These are phyloP conservation scores for Entamoeba moshkovskii DNA, from an alignment of 208 protist species.

Conservation along the genomic window DNA sequence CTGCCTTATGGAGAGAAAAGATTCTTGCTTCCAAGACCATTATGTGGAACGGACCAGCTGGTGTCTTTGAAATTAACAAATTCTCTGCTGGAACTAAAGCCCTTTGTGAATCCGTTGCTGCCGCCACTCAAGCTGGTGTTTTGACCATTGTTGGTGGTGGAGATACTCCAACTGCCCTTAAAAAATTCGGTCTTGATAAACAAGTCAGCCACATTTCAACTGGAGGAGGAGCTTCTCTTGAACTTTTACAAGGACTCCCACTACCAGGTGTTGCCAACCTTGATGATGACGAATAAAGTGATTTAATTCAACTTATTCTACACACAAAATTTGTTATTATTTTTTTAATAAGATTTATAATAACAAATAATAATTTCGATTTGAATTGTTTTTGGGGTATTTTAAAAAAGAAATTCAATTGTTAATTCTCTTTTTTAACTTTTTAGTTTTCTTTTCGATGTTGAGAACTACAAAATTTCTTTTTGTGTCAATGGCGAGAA, in stretches of 20 bases:
- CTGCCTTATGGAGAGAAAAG: conserved; percentile 46
- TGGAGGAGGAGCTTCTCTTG: conserved; percentile 91
- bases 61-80: conserved; percentile 85
- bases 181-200: conserved; percentile 61
- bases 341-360: too few relatives aligned
- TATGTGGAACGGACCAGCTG: conserved; percentile 39
- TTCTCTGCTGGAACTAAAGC: conserved; percentile 70
- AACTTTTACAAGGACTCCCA: conserved; percentile 84
- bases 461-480: too few relatives aligned
- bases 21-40: conserved; percentile 23
- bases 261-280: conserved; percentile 41
- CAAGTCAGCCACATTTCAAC: conserved; percentile 88
- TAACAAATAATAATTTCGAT: too few relatives aligned
- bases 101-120: conserved; percentile 42
- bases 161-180: conserved; percentile 80
- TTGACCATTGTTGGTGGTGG: conserved; percentile 72
- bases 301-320: too few relatives aligned
- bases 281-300: too few relatives aligned
- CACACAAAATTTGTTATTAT: too few relatives aligned
- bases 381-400: too few relatives aligned
- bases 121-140: conserved; percentile 58
- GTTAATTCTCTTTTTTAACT: too few relatives aligned
- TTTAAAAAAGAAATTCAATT: too few relatives aligned
- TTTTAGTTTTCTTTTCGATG: too few relatives aligned
- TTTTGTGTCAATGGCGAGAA: too few relatives aligned